phyloP scores from a whole-genome alignment of 1,284 basidiomycete species.

The Puccinia novopanici region DNA sequence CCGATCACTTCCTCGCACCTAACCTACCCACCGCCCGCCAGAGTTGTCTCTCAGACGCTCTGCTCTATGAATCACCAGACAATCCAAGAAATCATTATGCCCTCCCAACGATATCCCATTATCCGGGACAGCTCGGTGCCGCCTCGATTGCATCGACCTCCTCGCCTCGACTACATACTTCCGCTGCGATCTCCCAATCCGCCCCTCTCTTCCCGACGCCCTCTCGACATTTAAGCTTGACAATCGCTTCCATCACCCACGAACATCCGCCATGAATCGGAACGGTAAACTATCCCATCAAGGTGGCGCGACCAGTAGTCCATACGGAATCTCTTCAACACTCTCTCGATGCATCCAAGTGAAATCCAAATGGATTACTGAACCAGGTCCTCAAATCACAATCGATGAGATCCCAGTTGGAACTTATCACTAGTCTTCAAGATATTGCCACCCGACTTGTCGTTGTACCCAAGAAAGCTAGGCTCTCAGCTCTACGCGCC shows the following conservation, averaged over 20 bases:
- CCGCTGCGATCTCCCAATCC: conserved; percentile 38
- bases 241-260: conserved; percentile 63
- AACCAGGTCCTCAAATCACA: conserved; percentile 52
- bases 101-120: neutral
- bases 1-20: conserved; percentile 64
- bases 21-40: conserved; percentile 61
- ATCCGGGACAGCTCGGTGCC: conserved; percentile 3
- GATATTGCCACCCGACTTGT: conserved; percentile 89
- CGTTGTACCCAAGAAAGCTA: conserved; percentile 87
- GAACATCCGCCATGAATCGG: conserved; percentile 25
- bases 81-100: conserved; percentile 65
- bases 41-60: conserved; percentile 66
- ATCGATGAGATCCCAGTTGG: conserved; percentile 73
- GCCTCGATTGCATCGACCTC: neutral
- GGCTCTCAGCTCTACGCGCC: conserved; percentile 89
- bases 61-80: conserved; percentile 68
- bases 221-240: conserved; percentile 35
- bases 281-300: conserved; percentile 18
- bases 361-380: conserved; percentile 33
- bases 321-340: conserved; percentile 19
- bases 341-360: conserved; percentile 29
- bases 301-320: conserved; percentile 1
- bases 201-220: conserved; percentile 45
- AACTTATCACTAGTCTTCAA: conserved; percentile 84
- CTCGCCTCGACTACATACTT: conserved; percentile 23